Evolutionary conservation across 1,284 basidiomycete species (phyloP).

Genomic region (Cutaneotrichosporon spelunceum): DNA sequence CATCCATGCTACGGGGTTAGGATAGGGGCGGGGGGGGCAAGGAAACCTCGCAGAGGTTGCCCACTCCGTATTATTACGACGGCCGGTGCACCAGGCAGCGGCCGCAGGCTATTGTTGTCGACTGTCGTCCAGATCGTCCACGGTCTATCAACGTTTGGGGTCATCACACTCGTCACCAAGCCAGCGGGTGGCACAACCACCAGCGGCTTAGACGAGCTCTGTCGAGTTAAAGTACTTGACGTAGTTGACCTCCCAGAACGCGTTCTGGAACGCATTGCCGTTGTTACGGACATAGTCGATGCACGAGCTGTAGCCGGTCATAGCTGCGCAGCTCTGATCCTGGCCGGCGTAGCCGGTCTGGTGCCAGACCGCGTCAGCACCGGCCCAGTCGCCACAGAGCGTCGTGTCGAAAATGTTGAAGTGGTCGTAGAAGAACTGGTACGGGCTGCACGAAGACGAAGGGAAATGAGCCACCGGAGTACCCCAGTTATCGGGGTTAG

Average conservation of each 20-base stretch:
- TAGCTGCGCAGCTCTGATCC: slow-evolving; percentile 64
- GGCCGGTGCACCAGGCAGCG: background rate
- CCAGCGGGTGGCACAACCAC: background rate
- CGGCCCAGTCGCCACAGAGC: slow-evolving; percentile 78
- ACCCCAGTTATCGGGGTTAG: slow-evolving; percentile 71
- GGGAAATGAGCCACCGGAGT: slow-evolving; percentile 70
- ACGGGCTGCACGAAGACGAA: slow-evolving; percentile 65
- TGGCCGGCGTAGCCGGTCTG: slow-evolving; percentile 1
- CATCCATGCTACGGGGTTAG: slow-evolving; percentile 8
- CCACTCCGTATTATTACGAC: slow-evolving; percentile 5
- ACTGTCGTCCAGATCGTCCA: slow-evolving; percentile 3
- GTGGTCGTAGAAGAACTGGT: slow-evolving; percentile 76
- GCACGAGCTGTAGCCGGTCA: slow-evolving; percentile 75
- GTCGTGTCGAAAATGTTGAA: slow-evolving; percentile 49
- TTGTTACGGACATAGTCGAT: slow-evolving; percentile 67
- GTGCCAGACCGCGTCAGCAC: slow-evolving; percentile 55
- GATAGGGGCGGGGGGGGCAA: background rate
- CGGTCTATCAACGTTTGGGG: background rate
- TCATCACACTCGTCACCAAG: background rate
- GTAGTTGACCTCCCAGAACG: slow-evolving; percentile 61
- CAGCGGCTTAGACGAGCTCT: slow-evolving; percentile 5
- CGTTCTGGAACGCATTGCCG: slow-evolving; percentile 68
- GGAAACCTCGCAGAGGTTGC: slow-evolving; percentile 4
- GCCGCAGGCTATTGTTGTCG: background rate
- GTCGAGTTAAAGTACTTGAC: slow-evolving; percentile 37